Conservation (phyloP, 2,329 filamentous ascomycete genomes). For the Penicillium crustosum region DNA sequence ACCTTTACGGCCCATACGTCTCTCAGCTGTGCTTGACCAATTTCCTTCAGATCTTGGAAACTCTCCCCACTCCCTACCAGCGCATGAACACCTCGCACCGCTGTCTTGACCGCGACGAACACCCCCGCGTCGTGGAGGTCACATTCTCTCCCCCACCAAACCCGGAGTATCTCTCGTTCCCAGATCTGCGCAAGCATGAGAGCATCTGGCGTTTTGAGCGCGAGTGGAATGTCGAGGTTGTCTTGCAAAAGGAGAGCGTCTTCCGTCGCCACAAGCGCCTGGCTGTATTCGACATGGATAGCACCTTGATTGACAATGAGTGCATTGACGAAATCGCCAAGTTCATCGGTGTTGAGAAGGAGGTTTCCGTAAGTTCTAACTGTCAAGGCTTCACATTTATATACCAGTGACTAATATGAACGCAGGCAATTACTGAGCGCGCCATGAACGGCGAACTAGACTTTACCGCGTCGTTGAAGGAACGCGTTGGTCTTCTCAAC, state of each 20-base stretch:
- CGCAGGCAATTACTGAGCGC: slow-evolving; percentile 76
- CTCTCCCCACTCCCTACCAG: slow-evolving; percentile 50
- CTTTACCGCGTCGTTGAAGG: slow-evolving; percentile 79
- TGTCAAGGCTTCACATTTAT: neutral
- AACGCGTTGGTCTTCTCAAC: slow-evolving; percentile 75
- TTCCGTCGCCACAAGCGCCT: slow-evolving; percentile 79
- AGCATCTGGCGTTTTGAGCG: slow-evolving; percentile 80
- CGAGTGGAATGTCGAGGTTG: slow-evolving; percentile 85
- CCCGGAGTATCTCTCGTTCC: slow-evolving; percentile 53
- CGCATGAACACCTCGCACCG: slow-evolving; percentile 50
- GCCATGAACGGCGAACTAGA: slow-evolving; percentile 97
- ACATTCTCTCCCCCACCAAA: slow-evolving; percentile 52
- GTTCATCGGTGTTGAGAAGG: slow-evolving; percentile 74
- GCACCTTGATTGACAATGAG: slow-evolving; percentile 93
- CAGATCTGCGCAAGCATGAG: slow-evolving; percentile 75
- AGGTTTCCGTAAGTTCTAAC: slow-evolving; percentile 62
- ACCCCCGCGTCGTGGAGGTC: slow-evolving; percentile 54
- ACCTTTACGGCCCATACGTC: slow-evolving; percentile 56
- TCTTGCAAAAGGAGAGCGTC: slow-evolving; percentile 70
- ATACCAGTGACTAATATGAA: slow-evolving; percentile 9
- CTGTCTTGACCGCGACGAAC: slow-evolving; percentile 49
- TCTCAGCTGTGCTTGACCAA: slow-evolving; percentile 57
- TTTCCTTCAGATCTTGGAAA: slow-evolving; percentile 54
- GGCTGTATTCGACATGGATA: slow-evolving; percentile 98
- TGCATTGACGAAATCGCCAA: slow-evolving; percentile 94